These are phyloP conservation scores for Effrenium voratum DNA, from an alignment of 73 alveolate species.

Conservation along the genomic window DNA sequence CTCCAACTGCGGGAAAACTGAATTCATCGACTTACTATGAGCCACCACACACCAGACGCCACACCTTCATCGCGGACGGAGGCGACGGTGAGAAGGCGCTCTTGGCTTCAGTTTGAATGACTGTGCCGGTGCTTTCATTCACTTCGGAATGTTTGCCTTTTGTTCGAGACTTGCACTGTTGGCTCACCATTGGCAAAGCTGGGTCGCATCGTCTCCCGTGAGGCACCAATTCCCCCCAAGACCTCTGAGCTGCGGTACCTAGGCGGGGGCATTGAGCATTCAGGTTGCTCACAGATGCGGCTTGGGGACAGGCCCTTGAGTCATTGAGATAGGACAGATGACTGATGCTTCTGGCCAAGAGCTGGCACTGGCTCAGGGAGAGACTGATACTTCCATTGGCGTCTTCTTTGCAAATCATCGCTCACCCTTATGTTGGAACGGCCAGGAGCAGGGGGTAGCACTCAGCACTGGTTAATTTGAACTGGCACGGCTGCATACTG, in stretches of 20 bases:
- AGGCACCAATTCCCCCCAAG: neutral
- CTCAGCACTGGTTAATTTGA: too few relatives aligned
- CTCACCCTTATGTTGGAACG: too few relatives aligned
- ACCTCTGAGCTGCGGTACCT: constrained; percentile 9
- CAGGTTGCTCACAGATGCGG: neutral
- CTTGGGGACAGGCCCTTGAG: neutral
- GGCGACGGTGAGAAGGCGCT: constrained; percentile 53
- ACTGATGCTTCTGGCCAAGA: too few relatives aligned
- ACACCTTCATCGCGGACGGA: constrained; percentile 12
- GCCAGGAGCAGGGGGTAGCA: too few relatives aligned
- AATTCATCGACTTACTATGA: too few relatives aligned
- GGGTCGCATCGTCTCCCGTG: too few relatives aligned
- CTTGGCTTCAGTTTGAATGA: neutral
- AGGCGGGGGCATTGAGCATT: neutral
- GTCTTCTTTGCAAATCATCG: too few relatives aligned
- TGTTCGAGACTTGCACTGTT: neutral
- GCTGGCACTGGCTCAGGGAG: too few relatives aligned
- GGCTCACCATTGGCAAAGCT: neutral
- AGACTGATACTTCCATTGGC: too few relatives aligned
- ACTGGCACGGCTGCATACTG: too few relatives aligned
- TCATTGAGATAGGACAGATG: too few relatives aligned
- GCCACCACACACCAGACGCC: neutral
- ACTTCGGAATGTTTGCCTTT: neutral
- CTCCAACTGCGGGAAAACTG: too few relatives aligned
- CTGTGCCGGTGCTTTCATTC: neutral